Evolutionary conservation across 768 basidiomycete genomes (phyloP).

Genomic region (Tylopilus rubrobrunneus): DNA sequence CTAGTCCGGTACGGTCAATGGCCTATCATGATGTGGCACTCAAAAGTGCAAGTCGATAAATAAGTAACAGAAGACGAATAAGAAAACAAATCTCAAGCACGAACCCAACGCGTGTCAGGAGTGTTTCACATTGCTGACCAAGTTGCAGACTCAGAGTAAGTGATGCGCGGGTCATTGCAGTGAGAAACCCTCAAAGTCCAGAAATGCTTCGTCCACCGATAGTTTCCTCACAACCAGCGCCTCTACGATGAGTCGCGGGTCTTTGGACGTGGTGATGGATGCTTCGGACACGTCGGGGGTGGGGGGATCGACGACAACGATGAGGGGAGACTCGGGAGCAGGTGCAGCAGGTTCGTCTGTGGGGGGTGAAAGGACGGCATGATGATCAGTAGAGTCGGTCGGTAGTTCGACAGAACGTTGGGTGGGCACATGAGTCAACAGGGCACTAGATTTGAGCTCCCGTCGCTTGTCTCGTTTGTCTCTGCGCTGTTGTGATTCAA

Average conservation of each 20-base stretch:
- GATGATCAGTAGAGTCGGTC: not conserved
- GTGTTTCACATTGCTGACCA: not conserved
- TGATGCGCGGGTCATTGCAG: constrained; percentile 10
- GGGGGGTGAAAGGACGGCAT: not conserved
- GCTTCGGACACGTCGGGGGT: not conserved
- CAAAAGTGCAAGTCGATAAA: not conserved
- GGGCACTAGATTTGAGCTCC: constrained; percentile 38
- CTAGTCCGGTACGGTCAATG: too few relatives aligned
- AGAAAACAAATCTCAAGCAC: not conserved
- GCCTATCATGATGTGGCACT: not conserved
- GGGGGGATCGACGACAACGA: constrained; percentile 23
- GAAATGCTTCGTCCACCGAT: constrained; percentile 68
- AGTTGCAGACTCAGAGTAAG: too few relatives aligned
- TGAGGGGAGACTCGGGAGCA: constrained; percentile 33
- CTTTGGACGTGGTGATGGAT: constrained; percentile 9
- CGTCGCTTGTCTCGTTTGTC: constrained; percentile 48
- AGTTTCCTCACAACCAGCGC: constrained; percentile 76
- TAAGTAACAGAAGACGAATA: not conserved
- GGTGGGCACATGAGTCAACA: constrained; percentile 18
- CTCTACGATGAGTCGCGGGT: constrained; percentile 72
- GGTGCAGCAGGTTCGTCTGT: constrained; percentile 10
- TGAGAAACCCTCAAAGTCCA: constrained; percentile 68
- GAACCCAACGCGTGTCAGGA: not conserved
- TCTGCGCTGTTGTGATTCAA: constrained; percentile 38
- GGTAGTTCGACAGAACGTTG: not conserved